Conservation (phyloP, 2,329 filamentous ascomycete species). For the Botrytis byssoidea region DNA sequence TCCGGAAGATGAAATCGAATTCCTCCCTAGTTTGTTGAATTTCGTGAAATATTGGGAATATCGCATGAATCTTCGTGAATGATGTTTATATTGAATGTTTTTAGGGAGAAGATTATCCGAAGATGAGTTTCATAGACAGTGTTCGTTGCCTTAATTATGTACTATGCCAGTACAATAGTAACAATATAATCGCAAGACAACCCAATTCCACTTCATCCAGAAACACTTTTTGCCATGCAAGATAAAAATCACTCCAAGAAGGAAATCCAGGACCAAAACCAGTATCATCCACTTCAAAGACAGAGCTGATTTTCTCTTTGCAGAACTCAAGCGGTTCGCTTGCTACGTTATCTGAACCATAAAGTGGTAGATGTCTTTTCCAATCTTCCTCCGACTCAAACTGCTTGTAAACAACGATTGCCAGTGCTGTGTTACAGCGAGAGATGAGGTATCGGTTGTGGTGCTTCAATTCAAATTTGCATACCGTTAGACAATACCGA, state of each 20-base stretch:
- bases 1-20: background rate
- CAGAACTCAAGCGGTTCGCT: background rate
- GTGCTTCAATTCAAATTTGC: background rate
- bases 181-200: background rate
- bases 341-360: background rate
- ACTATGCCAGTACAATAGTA: background rate
- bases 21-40: background rate
- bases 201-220: background rate
- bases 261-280: background rate
- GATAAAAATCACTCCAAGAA: background rate
- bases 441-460: background rate
- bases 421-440: background rate
- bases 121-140: background rate
- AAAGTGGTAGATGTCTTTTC: background rate
- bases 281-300: background rate
- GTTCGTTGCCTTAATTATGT: background rate
- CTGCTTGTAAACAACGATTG: background rate
- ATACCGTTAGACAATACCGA: background rate
- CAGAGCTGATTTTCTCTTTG: background rate
- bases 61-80: fast-evolving
- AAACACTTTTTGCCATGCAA: background rate
- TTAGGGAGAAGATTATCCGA: background rate
- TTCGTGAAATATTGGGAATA: background rate
- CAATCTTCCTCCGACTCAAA: background rate
- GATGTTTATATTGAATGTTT: background rate